Percentiles rank a stretch among this genome's conserved stretches.
These are phyloP conservation scores for Fraxinus dipetala DNA, from an alignment of 305 asterid species.

Conservation along the genomic window DNA sequence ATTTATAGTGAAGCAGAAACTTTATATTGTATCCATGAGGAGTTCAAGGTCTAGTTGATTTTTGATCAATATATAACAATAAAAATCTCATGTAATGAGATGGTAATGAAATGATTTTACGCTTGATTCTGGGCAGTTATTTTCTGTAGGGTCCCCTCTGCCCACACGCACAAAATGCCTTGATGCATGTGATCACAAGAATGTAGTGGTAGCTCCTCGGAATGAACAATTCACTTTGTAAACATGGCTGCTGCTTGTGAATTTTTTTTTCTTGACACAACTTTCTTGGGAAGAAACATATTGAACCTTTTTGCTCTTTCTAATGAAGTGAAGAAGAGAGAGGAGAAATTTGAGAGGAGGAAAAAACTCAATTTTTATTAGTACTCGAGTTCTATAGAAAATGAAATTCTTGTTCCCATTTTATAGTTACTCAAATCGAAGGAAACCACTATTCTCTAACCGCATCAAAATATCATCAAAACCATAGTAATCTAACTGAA, in stretches of 20 bases:
- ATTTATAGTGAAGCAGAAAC: background rate
- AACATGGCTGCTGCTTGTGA: background rate
- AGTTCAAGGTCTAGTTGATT: background rate
- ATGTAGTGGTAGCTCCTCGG: background rate
- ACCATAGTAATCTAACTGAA: background rate
- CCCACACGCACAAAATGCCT: background rate
- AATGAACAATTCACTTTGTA: background rate
- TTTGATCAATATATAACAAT: background rate
- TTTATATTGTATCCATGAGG: background rate
- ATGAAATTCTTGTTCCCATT: background rate
- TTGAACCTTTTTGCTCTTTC: background rate
- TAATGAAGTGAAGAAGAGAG: background rate
- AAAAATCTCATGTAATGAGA: background rate
- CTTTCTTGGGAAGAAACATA: background rate
- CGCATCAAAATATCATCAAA: background rate
- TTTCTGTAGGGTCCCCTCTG: background rate
- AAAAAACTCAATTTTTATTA: background rate
- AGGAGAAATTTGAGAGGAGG: background rate
- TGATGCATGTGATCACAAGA: background rate
- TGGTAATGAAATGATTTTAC: background rate
- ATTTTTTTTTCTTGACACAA: background rate
- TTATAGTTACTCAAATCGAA: background rate
- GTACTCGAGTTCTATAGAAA: background rate
- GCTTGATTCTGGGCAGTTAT: background rate
- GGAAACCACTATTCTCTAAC: background rate